Evolutionary conservation across 2,329 filamentous ascomycete species (phyloP), one percentile per base, ranked within the genome.

Genomic region (Alternaria hordeiaustralica): DNA sequence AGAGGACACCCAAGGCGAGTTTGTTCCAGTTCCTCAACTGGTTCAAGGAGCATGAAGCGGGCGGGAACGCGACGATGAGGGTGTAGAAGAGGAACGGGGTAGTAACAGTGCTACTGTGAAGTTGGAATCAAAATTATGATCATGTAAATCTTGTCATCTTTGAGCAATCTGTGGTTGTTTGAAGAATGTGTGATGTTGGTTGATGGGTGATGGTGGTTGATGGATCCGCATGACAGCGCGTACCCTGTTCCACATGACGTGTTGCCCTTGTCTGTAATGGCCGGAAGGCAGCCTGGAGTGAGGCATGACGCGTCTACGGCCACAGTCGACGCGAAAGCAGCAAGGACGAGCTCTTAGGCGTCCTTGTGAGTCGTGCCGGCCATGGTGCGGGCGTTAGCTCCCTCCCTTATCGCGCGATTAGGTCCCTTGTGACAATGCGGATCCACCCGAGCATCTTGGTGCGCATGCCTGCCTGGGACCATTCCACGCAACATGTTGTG

Each of bases 11-110:
- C 2, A 83, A 83, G 67, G 81, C 81, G 2, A 81, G 77, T 54
- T 64, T 81, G 71, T 82, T 82, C 58, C 81, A 83, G 67, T 78
- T 81, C 41, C 60, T 82, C 67, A 79, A 82, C 53, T 83, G 81
- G 80, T 82, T 82, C 65, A 76, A 75, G 64, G 65, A 74, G 57
- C 73, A 78, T 66, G 74, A 74, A 59, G 64, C 62, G 20, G 61
- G 62, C 13, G 66, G 68, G 8, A 77, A 78, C 51, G 64, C 69
- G 56, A 76, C 75, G 20, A 72, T 77, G 72, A 67, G 47, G 49
- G 59, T 75, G 57, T 68, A 59, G 47, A 18, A 23, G 15, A 23
- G 18, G 28, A 3, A 11, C 7, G 1, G 30, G n/a, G 28, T n/a
- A 21, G 20, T 8, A 5, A 41, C 8, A 41, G 49, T 21, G 2